A percentile compares a stretch with the other conserved stretches of the same genome.
Evolutionary conservation across 2,329 filamentous ascomycete species (phyloP).

Genomic region (Arthrobotrys conoides): DNA sequence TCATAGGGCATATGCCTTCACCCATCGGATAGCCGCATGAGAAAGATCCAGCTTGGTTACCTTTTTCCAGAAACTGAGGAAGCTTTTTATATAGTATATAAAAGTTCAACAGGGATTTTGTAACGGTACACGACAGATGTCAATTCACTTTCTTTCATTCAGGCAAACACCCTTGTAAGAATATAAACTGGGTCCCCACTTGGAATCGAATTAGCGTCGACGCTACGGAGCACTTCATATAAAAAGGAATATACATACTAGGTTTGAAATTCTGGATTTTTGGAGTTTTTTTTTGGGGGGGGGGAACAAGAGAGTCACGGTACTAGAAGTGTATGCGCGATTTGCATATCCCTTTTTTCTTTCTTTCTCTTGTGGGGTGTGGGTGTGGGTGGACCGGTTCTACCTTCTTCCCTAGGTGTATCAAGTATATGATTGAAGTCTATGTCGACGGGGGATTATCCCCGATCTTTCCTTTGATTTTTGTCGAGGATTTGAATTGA

Average conservation of each 20-base stretch:
- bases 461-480: neutral
- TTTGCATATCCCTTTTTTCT: slow-evolving; percentile 51
- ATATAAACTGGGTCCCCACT: slow-evolving; percentile 11
- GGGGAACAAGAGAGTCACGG: slow-evolving; percentile 44
- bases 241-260: neutral
- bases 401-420: slow-evolving; percentile 15
- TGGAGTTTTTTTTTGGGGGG: neutral
- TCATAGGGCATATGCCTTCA: slow-evolving; percentile 25
- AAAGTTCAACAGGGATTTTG: slow-evolving; percentile 4
- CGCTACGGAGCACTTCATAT: too few relatives aligned
- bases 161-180: slow-evolving; percentile 14
- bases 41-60: slow-evolving; percentile 14
- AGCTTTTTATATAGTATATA: neutral
- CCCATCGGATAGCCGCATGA: slow-evolving; percentile 33
- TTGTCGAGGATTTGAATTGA: neutral
- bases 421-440: neutral
- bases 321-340: slow-evolving; percentile 60
- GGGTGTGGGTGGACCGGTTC: slow-evolving; percentile 4
- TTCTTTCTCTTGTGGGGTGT: neutral
- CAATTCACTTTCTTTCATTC: slow-evolving; percentile 8
- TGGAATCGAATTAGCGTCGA: neutral
- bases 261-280: neutral
- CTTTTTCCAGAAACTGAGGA: neutral
- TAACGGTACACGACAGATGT: slow-evolving; percentile 60
- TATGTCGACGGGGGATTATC: neutral